These are phyloP conservation scores for Eimeria maxima DNA, from an alignment of 169 alveolate genomes.

Conservation along the genomic window DNA sequence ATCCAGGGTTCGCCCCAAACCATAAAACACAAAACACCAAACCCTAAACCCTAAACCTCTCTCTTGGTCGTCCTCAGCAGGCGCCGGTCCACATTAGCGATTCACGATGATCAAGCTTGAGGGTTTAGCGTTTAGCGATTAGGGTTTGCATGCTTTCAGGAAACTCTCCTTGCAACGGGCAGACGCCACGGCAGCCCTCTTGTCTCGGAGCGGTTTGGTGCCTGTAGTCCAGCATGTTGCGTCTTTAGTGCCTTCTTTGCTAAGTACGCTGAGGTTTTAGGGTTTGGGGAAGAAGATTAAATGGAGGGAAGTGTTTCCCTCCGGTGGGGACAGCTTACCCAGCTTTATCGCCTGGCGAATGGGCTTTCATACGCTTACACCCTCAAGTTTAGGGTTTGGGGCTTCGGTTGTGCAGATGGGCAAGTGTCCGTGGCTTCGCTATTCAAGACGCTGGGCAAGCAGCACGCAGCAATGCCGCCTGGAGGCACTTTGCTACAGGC, in stretches of 20 bases:
- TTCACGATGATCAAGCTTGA: neutral
- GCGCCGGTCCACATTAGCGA: neutral
- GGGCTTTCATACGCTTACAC: neutral
- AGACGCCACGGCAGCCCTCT: neutral
- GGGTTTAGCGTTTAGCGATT: slow-evolving; percentile 42
- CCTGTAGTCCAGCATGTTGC: slow-evolving; percentile 42
- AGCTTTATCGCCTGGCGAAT: neutral
- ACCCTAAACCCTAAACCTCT: slow-evolving; percentile 33
- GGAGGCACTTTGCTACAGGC: slow-evolving; percentile 7
- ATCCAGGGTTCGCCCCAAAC: slow-evolving; percentile 6
- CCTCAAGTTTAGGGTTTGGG: slow-evolving; percentile 29
- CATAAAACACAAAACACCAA: slow-evolving; percentile 1
- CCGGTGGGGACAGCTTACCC: too few species aligned
- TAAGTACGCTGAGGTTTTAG: slow-evolving; percentile 12
- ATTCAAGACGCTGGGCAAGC: slow-evolving; percentile 30
- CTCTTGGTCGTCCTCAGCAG: neutral
- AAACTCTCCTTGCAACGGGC: neutral
- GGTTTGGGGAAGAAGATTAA: slow-evolving; percentile 7
- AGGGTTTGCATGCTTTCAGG: slow-evolving; percentile 9
- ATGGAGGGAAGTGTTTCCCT: neutral
- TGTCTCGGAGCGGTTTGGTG: slow-evolving; percentile 31
- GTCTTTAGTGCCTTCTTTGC: neutral
- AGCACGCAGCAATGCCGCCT: slow-evolving; percentile 29
- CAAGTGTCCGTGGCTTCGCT: slow-evolving; percentile 29
- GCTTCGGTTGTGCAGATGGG: slow-evolving; percentile 13